Base-by-base conservation (phyloP, 2,329 filamentous ascomycete genomes). In the Epichloe hybrida region DNA sequence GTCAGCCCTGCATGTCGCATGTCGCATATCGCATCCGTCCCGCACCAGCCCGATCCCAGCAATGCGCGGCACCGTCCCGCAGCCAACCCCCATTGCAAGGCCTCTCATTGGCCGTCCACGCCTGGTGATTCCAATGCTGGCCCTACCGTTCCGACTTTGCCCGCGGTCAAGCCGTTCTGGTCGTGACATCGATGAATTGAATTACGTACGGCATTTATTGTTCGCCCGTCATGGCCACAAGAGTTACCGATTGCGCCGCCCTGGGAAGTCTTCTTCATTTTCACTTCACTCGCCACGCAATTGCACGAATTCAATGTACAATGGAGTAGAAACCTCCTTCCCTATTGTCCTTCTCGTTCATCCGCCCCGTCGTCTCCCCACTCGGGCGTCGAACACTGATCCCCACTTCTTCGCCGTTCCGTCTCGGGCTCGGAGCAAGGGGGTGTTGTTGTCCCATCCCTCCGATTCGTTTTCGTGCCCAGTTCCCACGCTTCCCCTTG, bases 401-500 rank as follows among this genome's bases (percentile, higher is more conserved):
- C 40, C 31, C 47, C 46, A 47, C 37, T 37, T 37, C 34, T 51
- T 48, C 51, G 50, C 55, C 55, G 53, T 50, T 56, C 55, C 53
- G 55, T 55, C 47, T 54, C 55, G 52, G 52, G 45, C 50, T 41
- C 54, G 53, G 52, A 31, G 43, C 13, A 35, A 13, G 44, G 44
- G 44, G 27, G 31, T 11, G 17, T 5, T 5, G 44, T 36, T 21
- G 44, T 35, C 37, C 13, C 37, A 38, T 17, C 37, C 6, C 57
- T 52, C 61, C 61, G 61, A 46, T 52, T 58, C 53, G 53, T 63
- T 61, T 54, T 63, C 61, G 61, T 62, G 35, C 46, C 17, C 40
- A 35, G 27, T 31, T 7, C 7, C 27, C 7, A 0, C 2, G 27
- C 27, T 8, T 8, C 15, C 39, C 43, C 21, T 15, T 44, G 4